Evolutionary conservation across 805 yeast species (phyloP).

Genomic region (Starmerella sp.): DNA sequence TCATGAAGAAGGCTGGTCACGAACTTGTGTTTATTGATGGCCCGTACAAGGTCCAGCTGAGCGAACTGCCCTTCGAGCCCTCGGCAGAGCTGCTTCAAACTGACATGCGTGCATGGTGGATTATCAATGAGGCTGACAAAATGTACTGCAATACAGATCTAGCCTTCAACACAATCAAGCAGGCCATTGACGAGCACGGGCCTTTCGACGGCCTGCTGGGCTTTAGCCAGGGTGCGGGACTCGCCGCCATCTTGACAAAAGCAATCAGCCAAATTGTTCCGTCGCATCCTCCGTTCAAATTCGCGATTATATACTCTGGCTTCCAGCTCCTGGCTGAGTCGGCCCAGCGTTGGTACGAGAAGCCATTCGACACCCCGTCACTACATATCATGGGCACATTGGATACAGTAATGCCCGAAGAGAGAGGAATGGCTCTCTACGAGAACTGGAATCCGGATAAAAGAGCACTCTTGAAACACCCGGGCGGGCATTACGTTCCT

Average conservation of each 20-base stretch:
- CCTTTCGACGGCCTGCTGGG: constrained; percentile 87
- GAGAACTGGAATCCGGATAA: constrained; percentile 37
- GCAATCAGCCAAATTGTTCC: constrained; percentile 43
- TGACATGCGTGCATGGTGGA: constrained; percentile 65
- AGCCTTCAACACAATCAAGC: constrained; percentile 42
- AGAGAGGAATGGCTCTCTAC: constrained; percentile 52
- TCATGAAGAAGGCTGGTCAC: constrained; percentile 51
- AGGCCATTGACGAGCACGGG: constrained; percentile 49
- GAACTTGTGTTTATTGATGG: constrained; percentile 72
- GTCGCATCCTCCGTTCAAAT: constrained; percentile 45
- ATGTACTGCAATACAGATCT: constrained; percentile 29
- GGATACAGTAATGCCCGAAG: constrained; percentile 74
- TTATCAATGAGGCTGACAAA: constrained; percentile 35
- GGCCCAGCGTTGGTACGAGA: constrained; percentile 27
- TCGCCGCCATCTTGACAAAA: constrained; percentile 59
- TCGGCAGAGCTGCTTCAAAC: constrained; percentile 21
- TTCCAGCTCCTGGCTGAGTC: constrained; percentile 26
- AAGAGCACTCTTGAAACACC: constrained; percentile 55
- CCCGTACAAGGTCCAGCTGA: constrained; percentile 51
- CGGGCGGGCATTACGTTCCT: constrained; percentile 97
- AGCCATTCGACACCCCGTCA: constrained; percentile 33
- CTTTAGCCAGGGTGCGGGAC: constrained; percentile 89
- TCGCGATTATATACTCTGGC: constrained; percentile 70
- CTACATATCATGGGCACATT: constrained; percentile 76
- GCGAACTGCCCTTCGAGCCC: constrained; percentile 62